Evolutionary conservation across 495 filamentous ascomycete species (phyloP), one percentile per base, ranked within the genome.

Genomic region (Aspergillus egyptiacus): DNA sequence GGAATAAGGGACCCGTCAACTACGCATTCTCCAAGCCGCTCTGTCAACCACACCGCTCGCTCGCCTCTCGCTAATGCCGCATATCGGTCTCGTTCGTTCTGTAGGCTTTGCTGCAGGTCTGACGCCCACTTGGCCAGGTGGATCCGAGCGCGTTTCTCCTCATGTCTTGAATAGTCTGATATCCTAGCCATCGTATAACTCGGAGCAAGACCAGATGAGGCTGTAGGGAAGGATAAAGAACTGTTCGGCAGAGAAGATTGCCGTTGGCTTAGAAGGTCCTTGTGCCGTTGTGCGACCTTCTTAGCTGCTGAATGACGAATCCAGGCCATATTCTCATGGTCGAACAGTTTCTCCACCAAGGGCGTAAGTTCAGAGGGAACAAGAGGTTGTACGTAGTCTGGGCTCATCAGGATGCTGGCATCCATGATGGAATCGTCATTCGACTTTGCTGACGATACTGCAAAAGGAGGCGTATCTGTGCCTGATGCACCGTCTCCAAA

Each of bases 391-490:
- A 95, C 73, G 63, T 99, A 99, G 56, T 91, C 86, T 2, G 94
- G 83, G 37, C 81, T 89, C 93, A 99, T 99, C 11, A 99, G 74
- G 0, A 93, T 78, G 58, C 87, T 94, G 22, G 93, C 93, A 59
- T 99, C 93, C 89, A 99, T 96, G 36, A 76, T 84, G 18, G 96
- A 90, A 41, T 83, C 70, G 63, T 99, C 90, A 40, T 79, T 79
- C 9, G 79, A 81, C 30, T 82, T 75, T 10, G 79, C 80, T 15
- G 87, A 94, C 18, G 94, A 97, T 32, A 96, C 78, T 6, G 89
- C 83, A 63, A 86, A 95, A 6, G 89, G 82, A 7, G 69, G 55
- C 28, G 64, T 61, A 15, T 60, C 53, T 14, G 49, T 23, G 5
- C 59, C 68, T 13, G 65, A 54, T 15, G 64, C 58, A 13, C 54